Evolutionary conservation across 306 rosid species (phyloP), one percentile per base, ranked within the genome.

Genomic region (Ormosia semicastrata): DNA sequence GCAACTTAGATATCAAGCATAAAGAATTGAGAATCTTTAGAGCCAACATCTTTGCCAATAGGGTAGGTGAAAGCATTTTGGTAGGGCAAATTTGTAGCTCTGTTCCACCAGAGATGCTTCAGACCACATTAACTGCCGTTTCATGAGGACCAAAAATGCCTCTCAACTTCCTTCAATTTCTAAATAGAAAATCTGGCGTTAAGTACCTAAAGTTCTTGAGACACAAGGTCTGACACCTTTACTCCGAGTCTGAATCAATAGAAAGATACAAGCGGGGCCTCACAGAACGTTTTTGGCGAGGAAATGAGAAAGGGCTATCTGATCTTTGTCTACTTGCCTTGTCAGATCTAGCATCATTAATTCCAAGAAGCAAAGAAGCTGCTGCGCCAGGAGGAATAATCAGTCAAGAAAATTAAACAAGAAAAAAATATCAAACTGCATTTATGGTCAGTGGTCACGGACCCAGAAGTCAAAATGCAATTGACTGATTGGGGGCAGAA

Each of bases 341-440:
- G 84, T 93, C 99, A 79, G 97, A 73, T 90, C 90, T 86, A 78
- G 72, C 92, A 58, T 96, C 97, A 82, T 89, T 89, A 88, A 91
- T 89, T 29, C 97, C 99, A 73, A 89, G 98, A 88, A 94, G 94
- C 85, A 96, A 86, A 90, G 98, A 90, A 84, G 99, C 99, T 96
- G 94, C 93, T 93, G 94, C 93, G 65, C 10, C 83, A 73, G 82
- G 81, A 76, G 72, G 62, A 86, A 79, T 40, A 80, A 79, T 75
- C 65, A 87, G 90, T 85, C 63, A 76, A 81, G 41, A 71, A 78
- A 53, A n/a, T 30, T 6, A 40, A 4, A 24, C 24, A 24, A 29
- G 18, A 7, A 2, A 34, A 3, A 36, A 63, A 70, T 60, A 49
- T 30, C 5, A 37, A 69, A 52, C 68, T 10, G 44, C 75, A 70